Percentiles rank a stretch among this genome's conserved stretches.
Evolutionary conservation across 768 basidiomycete genomes (phyloP).

Genomic region (Melanogaster broomeanus): DNA sequence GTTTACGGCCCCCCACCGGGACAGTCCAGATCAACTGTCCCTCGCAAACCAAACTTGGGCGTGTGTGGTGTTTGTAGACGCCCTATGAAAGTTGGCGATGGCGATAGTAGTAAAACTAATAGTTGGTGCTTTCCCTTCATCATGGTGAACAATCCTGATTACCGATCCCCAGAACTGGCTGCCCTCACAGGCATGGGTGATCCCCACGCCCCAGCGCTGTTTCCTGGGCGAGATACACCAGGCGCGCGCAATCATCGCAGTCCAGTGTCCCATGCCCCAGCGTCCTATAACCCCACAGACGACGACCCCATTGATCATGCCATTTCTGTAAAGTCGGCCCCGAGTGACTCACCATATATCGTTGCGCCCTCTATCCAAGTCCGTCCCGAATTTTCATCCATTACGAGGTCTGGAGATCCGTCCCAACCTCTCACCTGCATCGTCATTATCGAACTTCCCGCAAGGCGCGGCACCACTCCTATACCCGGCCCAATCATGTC

Average conservation of each 20-base stretch:
- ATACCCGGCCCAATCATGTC: slow-evolving; percentile 56
- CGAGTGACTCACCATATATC: slow-evolving; percentile 62
- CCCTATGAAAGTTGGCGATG: slow-evolving; percentile 94
- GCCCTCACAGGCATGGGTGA: slow-evolving; percentile 89
- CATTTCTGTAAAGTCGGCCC: slow-evolving; percentile 48
- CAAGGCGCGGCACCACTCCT: slow-evolving; percentile 55
- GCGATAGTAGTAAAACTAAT: slow-evolving; percentile 79
- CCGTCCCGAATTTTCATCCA: slow-evolving; percentile 85
- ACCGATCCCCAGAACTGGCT: slow-evolving; percentile 72
- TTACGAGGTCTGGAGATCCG: slow-evolving; percentile 66
- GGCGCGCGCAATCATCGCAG: slow-evolving; percentile 36
- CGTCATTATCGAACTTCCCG: slow-evolving; percentile 89
- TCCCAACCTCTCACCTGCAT: slow-evolving; percentile 93
- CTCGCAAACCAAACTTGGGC: slow-evolving; percentile 80
- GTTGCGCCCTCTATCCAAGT: slow-evolving; percentile 94
- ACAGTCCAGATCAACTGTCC: slow-evolving; percentile 51
- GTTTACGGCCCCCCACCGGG: slow-evolving; percentile 89
- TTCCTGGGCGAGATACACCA: slow-evolving; percentile 65
- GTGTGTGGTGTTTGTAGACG: slow-evolving; percentile 97
- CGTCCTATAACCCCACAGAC: slow-evolving; percentile 69
- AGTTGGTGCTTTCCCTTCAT: slow-evolving; percentile 54
- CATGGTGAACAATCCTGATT: slow-evolving; percentile 5
- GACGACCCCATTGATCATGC: slow-evolving; percentile 82
- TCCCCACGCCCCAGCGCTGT: slow-evolving; percentile 52
- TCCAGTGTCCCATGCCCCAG: slow-evolving; percentile 26